Evolutionary conservation across 768 basidiomycete species (phyloP).

Genomic region (Antrodiella citrinella): DNA sequence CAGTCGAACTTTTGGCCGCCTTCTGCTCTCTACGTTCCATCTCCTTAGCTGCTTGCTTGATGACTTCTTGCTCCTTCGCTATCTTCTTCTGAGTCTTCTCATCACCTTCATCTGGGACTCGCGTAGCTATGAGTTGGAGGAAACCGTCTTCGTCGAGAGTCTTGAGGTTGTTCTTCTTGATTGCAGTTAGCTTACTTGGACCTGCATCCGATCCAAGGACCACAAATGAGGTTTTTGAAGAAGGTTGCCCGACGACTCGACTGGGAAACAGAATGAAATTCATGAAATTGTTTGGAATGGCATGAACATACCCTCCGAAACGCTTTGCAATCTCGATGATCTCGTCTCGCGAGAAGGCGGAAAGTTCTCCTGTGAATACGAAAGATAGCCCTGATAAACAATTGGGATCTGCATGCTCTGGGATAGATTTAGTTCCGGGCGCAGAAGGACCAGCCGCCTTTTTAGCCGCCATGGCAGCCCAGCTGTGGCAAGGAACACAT

Average conservation of each 20-base stretch:
- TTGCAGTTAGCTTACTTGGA: conserved; percentile 76
- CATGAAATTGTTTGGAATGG: neutral
- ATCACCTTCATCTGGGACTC: conserved; percentile 42
- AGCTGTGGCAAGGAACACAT: conserved; percentile 25
- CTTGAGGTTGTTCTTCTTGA: conserved; percentile 69
- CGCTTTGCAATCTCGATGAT: conserved; percentile 85
- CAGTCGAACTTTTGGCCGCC: conserved; percentile 28
- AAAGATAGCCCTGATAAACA: conserved; percentile 83
- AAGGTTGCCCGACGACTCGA: conserved; percentile 80
- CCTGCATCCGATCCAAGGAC: conserved; percentile 86
- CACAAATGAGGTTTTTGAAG: conserved; percentile 84
- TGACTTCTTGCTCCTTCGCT: conserved; percentile 73
- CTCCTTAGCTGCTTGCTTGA: conserved; percentile 64
- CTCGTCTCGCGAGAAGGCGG: conserved; percentile 82
- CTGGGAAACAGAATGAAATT: conserved; percentile 33
- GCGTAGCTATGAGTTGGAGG: conserved; percentile 69
- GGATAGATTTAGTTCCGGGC: conserved; percentile 51
- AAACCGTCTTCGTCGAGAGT: conserved; percentile 87
- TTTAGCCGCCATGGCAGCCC: conserved; percentile 52
- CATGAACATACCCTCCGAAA: conserved; percentile 70
- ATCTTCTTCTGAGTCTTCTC: conserved; percentile 76
- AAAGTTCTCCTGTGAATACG: conserved; percentile 93
- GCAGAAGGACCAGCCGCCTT: conserved; percentile 45
- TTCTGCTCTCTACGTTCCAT: conserved; percentile 69
- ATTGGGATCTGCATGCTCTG: conserved; percentile 66